Percentiles rank a stretch among this genome's conserved stretches.
These are phyloP conservation scores for Trichoderma atroviride DNA, from an alignment of 2,329 filamentous ascomycete species.

Conservation along the genomic window DNA sequence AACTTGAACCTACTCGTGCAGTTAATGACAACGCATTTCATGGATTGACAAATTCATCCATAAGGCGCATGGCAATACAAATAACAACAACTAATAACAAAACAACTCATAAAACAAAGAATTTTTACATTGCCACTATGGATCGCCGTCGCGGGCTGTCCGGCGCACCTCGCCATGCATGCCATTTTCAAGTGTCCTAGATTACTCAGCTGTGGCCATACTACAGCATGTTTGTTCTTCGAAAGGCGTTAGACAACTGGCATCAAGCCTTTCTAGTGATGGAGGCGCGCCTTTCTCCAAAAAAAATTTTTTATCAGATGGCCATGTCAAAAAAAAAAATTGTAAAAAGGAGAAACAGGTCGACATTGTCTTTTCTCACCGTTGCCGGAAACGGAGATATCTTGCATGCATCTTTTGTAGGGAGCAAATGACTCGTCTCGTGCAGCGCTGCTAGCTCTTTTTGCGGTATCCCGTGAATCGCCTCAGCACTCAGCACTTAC, in stretches of 20 bases:
- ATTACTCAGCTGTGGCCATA: neutral
- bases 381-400: neutral
- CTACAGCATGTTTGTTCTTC: neutral
- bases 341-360: neutral
- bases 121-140: neutral
- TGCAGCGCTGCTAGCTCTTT: too few species aligned
- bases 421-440: neutral
- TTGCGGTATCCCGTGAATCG: neutral
- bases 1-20: too few species aligned
- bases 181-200: neutral
- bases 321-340: neutral
- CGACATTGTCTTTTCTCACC: neutral
- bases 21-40: neutral
- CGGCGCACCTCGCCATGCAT: neutral
- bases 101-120: neutral
- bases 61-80: neutral
- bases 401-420: neutral
- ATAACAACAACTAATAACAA: neutral
- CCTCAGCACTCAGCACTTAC: neutral
- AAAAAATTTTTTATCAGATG: neutral
- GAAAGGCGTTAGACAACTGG: neutral
- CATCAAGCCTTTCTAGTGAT: neutral
- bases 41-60: neutral
- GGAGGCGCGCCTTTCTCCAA: neutral
- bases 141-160: neutral